These are phyloP conservation scores for Mycocalia duriaeana DNA, from an alignment of 1,284 basidiomycete genomes.

Conservation along the genomic window DNA sequence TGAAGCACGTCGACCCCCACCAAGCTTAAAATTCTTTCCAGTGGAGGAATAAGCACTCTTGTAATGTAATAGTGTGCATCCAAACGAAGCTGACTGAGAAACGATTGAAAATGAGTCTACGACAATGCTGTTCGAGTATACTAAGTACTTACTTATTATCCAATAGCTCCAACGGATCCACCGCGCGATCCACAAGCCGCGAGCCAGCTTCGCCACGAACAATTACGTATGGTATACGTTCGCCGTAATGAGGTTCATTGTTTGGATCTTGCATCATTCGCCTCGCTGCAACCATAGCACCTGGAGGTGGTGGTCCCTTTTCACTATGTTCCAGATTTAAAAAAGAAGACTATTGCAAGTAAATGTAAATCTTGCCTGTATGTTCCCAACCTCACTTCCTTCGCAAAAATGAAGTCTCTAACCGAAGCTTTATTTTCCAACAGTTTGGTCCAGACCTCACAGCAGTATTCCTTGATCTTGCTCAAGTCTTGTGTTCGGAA, in stretches of 20 bases:
- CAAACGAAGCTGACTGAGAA: constrained; percentile 53
- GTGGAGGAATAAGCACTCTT: constrained; percentile 81
- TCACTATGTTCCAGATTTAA: constrained; percentile 43
- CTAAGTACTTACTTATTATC: constrained; percentile 52
- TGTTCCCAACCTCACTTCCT: constrained; percentile 88
- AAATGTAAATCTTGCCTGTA: constrained; percentile 60
- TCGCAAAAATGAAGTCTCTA: constrained; percentile 92
- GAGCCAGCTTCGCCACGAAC: constrained; percentile 60
- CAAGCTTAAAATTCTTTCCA: constrained; percentile 88
- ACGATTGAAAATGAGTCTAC: background rate
- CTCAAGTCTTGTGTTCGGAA: constrained; percentile 89
- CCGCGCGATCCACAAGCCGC: constrained; percentile 78
- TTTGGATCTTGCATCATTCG: constrained; percentile 73
- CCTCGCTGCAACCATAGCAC: constrained; percentile 81
- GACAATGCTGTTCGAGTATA: background rate
- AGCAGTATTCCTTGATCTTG: constrained; percentile 85
- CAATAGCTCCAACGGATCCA: constrained; percentile 77
- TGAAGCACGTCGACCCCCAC: constrained; percentile 83
- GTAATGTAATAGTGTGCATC: constrained; percentile 91
- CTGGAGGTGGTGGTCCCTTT: constrained; percentile 83
- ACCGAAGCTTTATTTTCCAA: constrained; percentile 76
- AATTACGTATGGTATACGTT: constrained; percentile 91
- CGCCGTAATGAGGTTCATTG: constrained; percentile 87
- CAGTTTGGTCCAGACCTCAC: constrained; percentile 81
- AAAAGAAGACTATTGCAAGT: background rate